Evolutionary conservation across 352 stramenopile genomes (phyloP).

Genomic region (Globisporangium orthogonon): DNA sequence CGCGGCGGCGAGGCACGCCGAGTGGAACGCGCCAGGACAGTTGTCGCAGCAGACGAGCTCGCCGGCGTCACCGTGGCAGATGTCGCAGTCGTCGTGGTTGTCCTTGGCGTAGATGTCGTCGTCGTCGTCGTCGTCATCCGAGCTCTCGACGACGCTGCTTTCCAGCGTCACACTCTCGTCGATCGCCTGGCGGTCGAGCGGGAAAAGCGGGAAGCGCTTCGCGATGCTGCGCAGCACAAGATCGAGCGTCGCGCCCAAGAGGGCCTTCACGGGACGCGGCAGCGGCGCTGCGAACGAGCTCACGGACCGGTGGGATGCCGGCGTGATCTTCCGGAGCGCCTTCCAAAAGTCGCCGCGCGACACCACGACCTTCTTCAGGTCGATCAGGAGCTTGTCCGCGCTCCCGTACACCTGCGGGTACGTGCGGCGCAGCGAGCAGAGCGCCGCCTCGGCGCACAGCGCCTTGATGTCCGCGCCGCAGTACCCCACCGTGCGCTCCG

Average conservation of each 20-base stretch:
- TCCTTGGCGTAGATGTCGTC: slow-evolving; percentile 61
- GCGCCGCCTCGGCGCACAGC: slow-evolving; percentile 83
- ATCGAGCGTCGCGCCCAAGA: slow-evolving; percentile 32
- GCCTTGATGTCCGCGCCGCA: slow-evolving; percentile 91
- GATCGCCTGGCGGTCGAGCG: slow-evolving; percentile 36
- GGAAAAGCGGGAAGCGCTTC: slow-evolving; percentile 57
- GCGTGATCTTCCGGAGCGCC: slow-evolving; percentile 76
- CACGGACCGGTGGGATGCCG: slow-evolving; percentile 63
- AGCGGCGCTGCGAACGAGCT: slow-evolving; percentile 74
- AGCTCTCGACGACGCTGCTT: not conserved
- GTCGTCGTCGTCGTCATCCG: slow-evolving; percentile 38
- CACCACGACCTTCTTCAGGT: slow-evolving; percentile 66
- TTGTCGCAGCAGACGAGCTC: slow-evolving; percentile 55
- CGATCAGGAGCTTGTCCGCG: slow-evolving; percentile 71
- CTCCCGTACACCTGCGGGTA: slow-evolving; percentile 87
- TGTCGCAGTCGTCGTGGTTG: slow-evolving; percentile 58
- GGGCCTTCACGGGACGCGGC: slow-evolving; percentile 42
- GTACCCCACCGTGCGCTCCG: slow-evolving; percentile 83
- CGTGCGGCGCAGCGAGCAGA: slow-evolving; percentile 81
- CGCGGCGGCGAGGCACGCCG: slow-evolving; percentile 23
- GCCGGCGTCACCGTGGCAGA: slow-evolving; percentile 57
- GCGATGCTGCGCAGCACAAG: slow-evolving; percentile 37
- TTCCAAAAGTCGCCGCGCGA: slow-evolving; percentile 63
- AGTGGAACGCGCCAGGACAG: slow-evolving; percentile 61
- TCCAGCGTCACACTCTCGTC: slow-evolving; percentile 15